Evolutionary conservation across 768 basidiomycete genomes (phyloP), one percentile per base, ranked within the genome.

Genomic region (Mycena capillaripes): DNA sequence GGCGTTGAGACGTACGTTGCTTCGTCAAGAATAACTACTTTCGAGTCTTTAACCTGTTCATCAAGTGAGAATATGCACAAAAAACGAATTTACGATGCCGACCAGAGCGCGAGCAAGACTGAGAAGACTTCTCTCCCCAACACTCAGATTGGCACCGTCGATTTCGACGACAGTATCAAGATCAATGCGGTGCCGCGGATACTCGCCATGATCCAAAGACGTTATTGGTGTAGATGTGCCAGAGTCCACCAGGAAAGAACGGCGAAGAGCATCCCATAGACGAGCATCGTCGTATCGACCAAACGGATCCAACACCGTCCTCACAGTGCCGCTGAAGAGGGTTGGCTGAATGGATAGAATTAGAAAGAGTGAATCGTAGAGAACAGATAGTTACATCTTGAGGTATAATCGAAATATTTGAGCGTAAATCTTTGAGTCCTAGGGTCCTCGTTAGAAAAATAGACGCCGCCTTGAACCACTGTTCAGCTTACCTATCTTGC

Each of bases 61-160:
- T 94, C 42, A 94, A 84, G 19, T 91, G 91, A n/a, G 95, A 89
- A 36, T 95, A 81, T 2, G 89, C 91, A 57, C 92, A 81, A 84
- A 93, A 82, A 14, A 19, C 90, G 90, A 23, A 92, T 89, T 50
- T 90, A 90, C 70, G 73, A 94, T 94, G 19, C 72, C 21, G 19
- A 95, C 94, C 17, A 96, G 83, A 3, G 95, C 95, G 40, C 95
- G 86, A 34, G 95, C 95, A 46, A 96, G 85, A 30, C 92, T 93
- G 23, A 96, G 89, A 27, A 96, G 82, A 9, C 90, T 92, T 62
- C 93, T 83, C 85, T 95, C 84, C 23, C 92, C 91, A 19, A 93
- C 90, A 52, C 91, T 92, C 71, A 95, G 75, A 73, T 95, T 95
- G 10, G 83, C 82, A 10, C 95, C 95, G 77, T 95, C 95, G 40